These are phyloP conservation scores for Monosporascus ibericus DNA, from an alignment of 2,329 filamentous ascomycete species.

Conservation along the genomic window DNA sequence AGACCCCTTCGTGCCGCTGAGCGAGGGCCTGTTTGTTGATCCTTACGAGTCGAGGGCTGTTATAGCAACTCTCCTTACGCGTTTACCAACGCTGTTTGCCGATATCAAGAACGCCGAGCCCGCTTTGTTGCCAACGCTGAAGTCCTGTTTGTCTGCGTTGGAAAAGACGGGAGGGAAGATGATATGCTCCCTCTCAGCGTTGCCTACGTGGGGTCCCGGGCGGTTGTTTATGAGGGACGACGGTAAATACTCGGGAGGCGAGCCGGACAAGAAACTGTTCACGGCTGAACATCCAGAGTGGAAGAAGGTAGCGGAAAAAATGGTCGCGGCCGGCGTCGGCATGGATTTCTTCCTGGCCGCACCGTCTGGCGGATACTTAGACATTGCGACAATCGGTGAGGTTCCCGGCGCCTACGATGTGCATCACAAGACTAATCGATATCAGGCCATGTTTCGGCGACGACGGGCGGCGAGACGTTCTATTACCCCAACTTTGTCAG, in stretches of 20 bases:
- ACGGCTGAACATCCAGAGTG: constrained; percentile 84
- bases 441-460: constrained; percentile 72
- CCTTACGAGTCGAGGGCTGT: constrained; percentile 78
- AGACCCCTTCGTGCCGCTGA: constrained; percentile 89
- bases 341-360: constrained; percentile 93
- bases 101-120: constrained; percentile 86
- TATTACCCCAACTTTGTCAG: constrained; percentile 96
- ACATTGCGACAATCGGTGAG: constrained; percentile 84
- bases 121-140: constrained; percentile 76
- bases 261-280: constrained; percentile 87
- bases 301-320: constrained; percentile 79
- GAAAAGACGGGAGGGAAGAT: constrained; percentile 88
- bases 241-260: constrained; percentile 75
- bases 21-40: constrained; percentile 90
- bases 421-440: not conserved
- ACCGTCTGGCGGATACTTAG: constrained; percentile 83
- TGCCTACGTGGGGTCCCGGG: constrained; percentile 89
- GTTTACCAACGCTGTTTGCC: constrained; percentile 81
- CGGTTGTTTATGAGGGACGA: constrained; percentile 82
- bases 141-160: constrained; percentile 76
- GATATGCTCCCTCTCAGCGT: constrained; percentile 76
- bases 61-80: constrained; percentile 79
- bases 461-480: constrained; percentile 91
- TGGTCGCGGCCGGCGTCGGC: constrained; percentile 81
- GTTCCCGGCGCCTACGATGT: constrained; percentile 7